A percentile compares a stretch with the other conserved stretches of the same genome.
These are phyloP conservation scores for Trichomonas gallinae DNA, from an alignment of 208 protist species.

Conservation along the genomic window DNA sequence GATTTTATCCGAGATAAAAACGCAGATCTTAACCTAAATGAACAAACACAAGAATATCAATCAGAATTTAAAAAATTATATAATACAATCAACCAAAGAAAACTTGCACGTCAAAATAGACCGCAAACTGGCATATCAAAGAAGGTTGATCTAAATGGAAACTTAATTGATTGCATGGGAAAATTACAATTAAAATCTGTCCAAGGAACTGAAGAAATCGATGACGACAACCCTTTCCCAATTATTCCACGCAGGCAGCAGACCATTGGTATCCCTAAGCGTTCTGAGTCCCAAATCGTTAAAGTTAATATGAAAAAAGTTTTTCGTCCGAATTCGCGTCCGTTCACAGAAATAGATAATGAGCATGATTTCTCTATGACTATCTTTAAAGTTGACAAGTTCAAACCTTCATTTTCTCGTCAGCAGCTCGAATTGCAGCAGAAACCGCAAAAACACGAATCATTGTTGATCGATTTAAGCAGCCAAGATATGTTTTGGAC, in stretches of 20 bases:
- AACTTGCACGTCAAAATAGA: neutral
- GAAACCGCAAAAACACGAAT: neutral
- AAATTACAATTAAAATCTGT: neutral
- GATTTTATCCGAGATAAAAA: neutral
- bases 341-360: neutral
- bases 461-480: neutral
- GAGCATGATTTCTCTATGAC: neutral
- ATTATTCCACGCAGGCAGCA: neutral
- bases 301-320: neutral
- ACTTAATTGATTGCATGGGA: neutral
- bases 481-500: neutral
- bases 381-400: neutral
- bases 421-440: neutral
- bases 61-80: neutral
- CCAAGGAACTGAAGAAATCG: neutral
- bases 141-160: neutral
- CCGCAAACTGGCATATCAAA: neutral
- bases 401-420: neutral
- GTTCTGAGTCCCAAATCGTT: neutral
- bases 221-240: neutral
- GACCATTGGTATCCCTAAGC: neutral
- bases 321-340: neutral
- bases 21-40: neutral
- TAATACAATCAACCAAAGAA: neutral
- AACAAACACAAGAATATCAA: neutral